Conservation (phyloP, 2,329 filamentous ascomycete genomes). For the Neocucurbitaria cava region DNA sequence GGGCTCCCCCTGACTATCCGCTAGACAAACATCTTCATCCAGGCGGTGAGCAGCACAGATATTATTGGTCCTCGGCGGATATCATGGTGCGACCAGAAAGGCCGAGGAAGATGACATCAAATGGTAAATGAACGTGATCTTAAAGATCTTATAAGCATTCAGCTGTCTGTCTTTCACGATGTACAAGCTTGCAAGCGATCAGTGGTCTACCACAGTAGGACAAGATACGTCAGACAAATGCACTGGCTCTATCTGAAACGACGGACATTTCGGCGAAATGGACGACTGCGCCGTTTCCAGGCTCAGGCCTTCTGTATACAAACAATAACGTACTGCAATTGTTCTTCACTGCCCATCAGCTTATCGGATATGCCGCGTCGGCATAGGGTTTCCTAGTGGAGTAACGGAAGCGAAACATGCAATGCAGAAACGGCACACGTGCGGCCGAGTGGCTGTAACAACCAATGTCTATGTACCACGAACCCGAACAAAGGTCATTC, state of each 20-base stretch:
- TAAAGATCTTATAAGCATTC: constrained; percentile 13
- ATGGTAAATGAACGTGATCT: constrained; percentile 7
- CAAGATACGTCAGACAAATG: background rate
- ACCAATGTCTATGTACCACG: constrained; percentile 28
- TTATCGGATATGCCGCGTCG: constrained; percentile 32
- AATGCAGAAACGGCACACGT: constrained; percentile 19
- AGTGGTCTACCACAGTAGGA: background rate
- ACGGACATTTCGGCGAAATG: background rate
- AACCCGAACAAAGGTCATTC: constrained; percentile 14
- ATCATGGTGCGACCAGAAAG: constrained; percentile 16
- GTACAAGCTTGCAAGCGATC: constrained; percentile 3
- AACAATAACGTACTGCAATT: constrained; percentile 11
- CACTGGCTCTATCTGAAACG: constrained; percentile 7
- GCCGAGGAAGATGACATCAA: constrained; percentile 11
- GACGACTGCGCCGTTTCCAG: background rate
- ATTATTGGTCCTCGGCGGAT: constrained; percentile 31
- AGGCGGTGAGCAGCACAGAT: constrained; percentile 36
- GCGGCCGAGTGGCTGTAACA: constrained; percentile 13
- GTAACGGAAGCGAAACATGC: constrained; percentile 22
- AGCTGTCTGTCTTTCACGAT: constrained; percentile 9
- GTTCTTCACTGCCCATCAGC: constrained; percentile 19
- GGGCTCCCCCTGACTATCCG: constrained; percentile 24
- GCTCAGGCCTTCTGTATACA: constrained; percentile 5
- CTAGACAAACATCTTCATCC: constrained; percentile 17
- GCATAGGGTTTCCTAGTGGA: constrained; percentile 23